Conservation (phyloP, 495 filamentous ascomycete genomes). For the Cercophora newfieldiana region DNA sequence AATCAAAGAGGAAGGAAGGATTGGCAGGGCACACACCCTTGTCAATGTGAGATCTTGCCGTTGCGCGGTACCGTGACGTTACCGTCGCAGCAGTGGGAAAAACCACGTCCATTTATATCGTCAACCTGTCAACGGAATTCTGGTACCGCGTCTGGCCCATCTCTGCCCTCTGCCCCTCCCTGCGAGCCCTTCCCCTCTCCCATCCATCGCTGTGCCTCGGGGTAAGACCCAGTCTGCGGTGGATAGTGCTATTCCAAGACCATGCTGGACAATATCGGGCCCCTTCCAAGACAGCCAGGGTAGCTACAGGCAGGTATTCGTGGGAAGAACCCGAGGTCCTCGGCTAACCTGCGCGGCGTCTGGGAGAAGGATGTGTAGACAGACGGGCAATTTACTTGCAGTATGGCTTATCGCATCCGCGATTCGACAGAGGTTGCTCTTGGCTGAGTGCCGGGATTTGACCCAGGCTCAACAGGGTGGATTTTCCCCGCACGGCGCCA, state of each 20-base stretch:
- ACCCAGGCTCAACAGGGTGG: neutral
- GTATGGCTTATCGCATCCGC: slow-evolving; percentile 2
- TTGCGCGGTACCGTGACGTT: neutral
- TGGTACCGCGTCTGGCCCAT: too few relatives aligned
- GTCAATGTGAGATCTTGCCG: neutral
- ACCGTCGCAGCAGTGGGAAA: neutral
- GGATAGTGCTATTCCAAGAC: neutral
- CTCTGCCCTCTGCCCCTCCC: neutral
- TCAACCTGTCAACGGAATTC: too few relatives aligned
- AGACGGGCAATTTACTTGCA: neutral
- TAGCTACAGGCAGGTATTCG: neutral
- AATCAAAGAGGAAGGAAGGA: too few relatives aligned
- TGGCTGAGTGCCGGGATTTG: neutral
- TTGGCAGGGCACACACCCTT: neutral
- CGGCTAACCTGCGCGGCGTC: neutral
- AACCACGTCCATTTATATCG: neutral
- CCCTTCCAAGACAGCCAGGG: neutral
- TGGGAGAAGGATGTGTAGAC: neutral
- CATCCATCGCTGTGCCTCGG: neutral
- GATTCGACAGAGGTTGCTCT: neutral
- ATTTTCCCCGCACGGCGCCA: neutral
- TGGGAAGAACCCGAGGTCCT: slow-evolving; percentile 3
- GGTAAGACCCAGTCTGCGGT: neutral
- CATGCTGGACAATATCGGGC: neutral
- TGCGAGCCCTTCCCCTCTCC: neutral